Base-by-base conservation (phyloP, 1,284 basidiomycete genomes). In the Anthracocystis panici-leucophaei region DNA sequence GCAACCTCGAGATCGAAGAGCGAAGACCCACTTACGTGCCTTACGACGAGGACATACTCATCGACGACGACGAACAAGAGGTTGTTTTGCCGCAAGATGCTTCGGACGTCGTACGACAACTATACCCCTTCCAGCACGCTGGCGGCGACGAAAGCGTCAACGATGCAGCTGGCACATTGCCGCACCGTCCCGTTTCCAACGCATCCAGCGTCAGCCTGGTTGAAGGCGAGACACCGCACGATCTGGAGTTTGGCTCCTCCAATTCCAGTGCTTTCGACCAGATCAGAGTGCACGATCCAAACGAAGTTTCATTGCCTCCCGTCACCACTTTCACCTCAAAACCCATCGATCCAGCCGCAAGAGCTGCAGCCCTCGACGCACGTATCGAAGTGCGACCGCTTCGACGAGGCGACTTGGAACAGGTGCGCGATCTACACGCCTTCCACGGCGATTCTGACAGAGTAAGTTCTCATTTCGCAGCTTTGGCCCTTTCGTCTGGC, bases 381-480 rank as follows among this genome's bases (percentile, higher is more conserved):
- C 71, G 81, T 20, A 57, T 82, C 48, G 78, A 81, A 49, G 70
- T 82, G 14, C 76, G 81, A 2, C 33, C 63, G 25, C 62, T 82
- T 20, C 65, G 76, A 27, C 57, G 81, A 20, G 61, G 74, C 58
- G 81, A 82, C 33, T 58, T 82, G 42, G 81, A 82, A 56, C 81
- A 82, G 54, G 78, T 82, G n/a, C 68, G 80, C 46, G 80, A 82
- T 18, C 58, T 82, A 18, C 81, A 82, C 53, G 78, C 76, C 62
- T 76, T 75, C 35, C 78, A 81, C 57, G 81, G 81, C 59, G 81
- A 82, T 56, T 65, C 61, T 29, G 79, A 82, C 57, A 78, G 69
- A 71, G 79, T 81, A 71, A 81, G 80, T 77, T 57, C 20, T 25
- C 59, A 59, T 12, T 42, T 57, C 38, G 52, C 63, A 38, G 16